phyloP scores from a whole-genome alignment of 129 eudicot species.

The Helianthus tuberosus region DNA sequence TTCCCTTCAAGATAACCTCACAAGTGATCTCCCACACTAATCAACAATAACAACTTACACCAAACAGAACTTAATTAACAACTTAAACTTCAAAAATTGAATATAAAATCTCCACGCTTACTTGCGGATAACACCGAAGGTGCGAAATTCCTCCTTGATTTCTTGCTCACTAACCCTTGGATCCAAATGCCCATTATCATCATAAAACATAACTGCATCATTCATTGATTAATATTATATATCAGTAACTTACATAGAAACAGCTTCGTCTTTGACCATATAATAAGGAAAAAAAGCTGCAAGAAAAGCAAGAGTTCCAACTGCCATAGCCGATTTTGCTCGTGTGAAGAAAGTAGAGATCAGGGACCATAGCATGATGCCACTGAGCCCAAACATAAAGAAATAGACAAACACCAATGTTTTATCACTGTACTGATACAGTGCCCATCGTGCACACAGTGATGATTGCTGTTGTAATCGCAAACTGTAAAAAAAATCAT shows the following conservation, averaged over 20 bases:
- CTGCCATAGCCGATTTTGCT: slow-evolving; percentile 99
- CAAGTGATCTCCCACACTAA: too few species aligned
- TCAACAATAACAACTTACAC: too few species aligned
- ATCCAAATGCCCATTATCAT: slow-evolving; percentile 1
- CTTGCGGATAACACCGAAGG: too few species aligned
- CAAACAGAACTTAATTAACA: too few species aligned
- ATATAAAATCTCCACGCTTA: too few species aligned
- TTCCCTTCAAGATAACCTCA: not conserved
- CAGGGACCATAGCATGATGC: slow-evolving; percentile 81
- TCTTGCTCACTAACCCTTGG: not conserved
- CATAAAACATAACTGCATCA: slow-evolving; percentile 7
- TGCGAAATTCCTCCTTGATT: not conserved
- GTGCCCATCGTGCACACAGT: slow-evolving; percentile 89
- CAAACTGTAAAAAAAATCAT: slow-evolving; percentile 69
- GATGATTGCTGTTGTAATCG: slow-evolving; percentile 77
- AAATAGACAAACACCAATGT: slow-evolving; percentile 91
- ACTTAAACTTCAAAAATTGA: too few species aligned
- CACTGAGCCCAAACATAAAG: slow-evolving; percentile 93
- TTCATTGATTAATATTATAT: slow-evolving; percentile 6
- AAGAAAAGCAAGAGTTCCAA: slow-evolving; percentile 95
- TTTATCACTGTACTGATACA: slow-evolving; percentile 92
- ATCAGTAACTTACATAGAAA: slow-evolving; percentile 65
- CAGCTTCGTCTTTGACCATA: slow-evolving; percentile 80
- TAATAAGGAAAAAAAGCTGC: slow-evolving; percentile 98
- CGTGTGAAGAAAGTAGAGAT: slow-evolving; percentile 94